Evolutionary conservation across 768 basidiomycete species (phyloP).

Genomic region (Mycena crocata): DNA sequence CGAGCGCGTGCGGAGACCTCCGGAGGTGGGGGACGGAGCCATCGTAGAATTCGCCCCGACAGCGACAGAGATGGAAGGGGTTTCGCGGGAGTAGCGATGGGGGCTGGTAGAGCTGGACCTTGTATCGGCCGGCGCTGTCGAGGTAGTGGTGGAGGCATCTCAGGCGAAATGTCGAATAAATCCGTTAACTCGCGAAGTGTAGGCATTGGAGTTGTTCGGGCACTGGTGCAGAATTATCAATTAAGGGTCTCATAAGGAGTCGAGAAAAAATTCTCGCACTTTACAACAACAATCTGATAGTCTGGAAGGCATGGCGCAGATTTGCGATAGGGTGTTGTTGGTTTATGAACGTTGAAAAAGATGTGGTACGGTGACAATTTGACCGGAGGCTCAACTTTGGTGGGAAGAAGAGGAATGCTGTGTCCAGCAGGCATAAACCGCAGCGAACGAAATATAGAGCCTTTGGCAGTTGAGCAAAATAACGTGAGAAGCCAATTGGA

Average conservation of each 20-base stretch:
- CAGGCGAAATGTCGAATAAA: conserved; percentile 78
- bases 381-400: conserved; percentile 33
- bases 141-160: conserved; percentile 71
- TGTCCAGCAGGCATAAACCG: conserved; percentile 82
- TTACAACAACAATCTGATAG: conserved; percentile 86
- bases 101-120: conserved; percentile 9
- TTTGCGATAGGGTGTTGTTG: conserved; percentile 85
- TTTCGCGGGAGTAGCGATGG: background rate
- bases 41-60: conserved; percentile 42
- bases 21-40: conserved; percentile 31
- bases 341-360: conserved; percentile 94
- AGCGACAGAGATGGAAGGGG: conserved; percentile 39
- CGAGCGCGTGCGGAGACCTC: conserved; percentile 40
- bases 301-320: conserved; percentile 83
- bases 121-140: conserved; percentile 48
- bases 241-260: background rate
- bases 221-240: conserved; percentile 58
- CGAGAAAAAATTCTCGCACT: conserved; percentile 69
- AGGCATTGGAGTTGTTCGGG: conserved; percentile 85
- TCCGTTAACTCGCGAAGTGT: conserved; percentile 80
- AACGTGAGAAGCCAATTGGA: background rate
- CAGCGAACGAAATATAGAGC: conserved; percentile 72
- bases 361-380: conserved; percentile 74
- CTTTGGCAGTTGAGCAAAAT: conserved; percentile 52
- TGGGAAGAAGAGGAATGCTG: conserved; percentile 55